Percentiles rank a stretch among this genome's conserved stretches.
Evolutionary conservation across 169 alveolate genomes (phyloP).

Genomic region (Fabrea salina): DNA sequence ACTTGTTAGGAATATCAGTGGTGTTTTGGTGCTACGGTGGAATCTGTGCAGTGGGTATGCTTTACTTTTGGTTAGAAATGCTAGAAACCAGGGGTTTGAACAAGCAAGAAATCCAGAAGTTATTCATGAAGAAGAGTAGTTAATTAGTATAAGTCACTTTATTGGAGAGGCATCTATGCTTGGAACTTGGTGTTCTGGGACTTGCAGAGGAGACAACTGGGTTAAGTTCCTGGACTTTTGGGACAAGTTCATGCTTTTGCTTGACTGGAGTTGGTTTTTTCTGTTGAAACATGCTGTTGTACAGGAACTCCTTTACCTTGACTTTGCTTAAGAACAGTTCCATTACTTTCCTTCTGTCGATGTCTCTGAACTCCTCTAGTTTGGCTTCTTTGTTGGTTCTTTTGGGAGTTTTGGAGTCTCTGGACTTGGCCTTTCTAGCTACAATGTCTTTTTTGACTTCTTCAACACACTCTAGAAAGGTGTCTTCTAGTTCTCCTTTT

Average conservation of each 20-base stretch:
- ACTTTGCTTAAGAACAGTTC: conserved; percentile 18
- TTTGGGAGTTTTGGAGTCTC: background rate
- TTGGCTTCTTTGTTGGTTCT: conserved; percentile 13
- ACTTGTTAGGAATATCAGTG: background rate
- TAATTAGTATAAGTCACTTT: too few species aligned
- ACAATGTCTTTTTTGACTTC: conserved; percentile 22
- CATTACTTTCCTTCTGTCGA: conserved; percentile 31
- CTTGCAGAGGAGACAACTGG: too few species aligned
- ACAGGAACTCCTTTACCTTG: conserved; percentile 9
- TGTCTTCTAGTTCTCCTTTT: conserved; percentile 36
- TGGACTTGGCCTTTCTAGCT: conserved; percentile 15
- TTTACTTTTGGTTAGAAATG: background rate
- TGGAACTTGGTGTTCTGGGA: too few species aligned
- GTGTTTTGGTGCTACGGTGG: background rate
- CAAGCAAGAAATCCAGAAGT: too few species aligned
- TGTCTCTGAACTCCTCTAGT: conserved; percentile 22
- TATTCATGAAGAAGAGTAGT: too few species aligned
- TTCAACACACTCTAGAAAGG: conserved; percentile 37
- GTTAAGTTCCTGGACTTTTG: too few species aligned
- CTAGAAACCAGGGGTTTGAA: background rate
- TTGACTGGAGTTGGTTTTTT: too few species aligned
- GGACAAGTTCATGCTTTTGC: too few species aligned
- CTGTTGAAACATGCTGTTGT: conserved; percentile 27
- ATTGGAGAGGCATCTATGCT: too few species aligned
- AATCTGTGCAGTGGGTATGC: background rate